phyloP scores from a whole-genome alignment of 768 basidiomycete species.

The Rubroboletus pulcherrimus region DNA sequence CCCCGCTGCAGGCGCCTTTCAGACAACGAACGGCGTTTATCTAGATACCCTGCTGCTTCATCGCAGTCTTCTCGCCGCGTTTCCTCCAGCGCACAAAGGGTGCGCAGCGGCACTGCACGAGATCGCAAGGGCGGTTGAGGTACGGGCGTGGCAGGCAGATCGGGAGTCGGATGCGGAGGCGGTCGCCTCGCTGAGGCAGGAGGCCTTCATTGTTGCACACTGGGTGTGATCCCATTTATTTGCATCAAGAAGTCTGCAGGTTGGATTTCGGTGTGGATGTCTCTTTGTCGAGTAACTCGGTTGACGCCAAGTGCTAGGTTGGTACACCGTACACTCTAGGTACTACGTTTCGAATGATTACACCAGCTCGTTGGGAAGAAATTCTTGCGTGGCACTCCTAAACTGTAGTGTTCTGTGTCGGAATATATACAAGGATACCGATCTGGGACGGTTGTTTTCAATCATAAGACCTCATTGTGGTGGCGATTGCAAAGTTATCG shows the following conservation, averaged over 20 bases:
- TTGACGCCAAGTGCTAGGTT: neutral
- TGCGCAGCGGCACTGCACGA: conserved; percentile 65
- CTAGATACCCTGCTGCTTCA: conserved; percentile 77
- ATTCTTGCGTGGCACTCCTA: too few relatives aligned
- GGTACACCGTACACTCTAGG: neutral
- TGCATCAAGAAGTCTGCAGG: conserved; percentile 5
- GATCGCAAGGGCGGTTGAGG: conserved; percentile 61
- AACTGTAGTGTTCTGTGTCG: too few relatives aligned
- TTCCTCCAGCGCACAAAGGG: conserved; percentile 57
- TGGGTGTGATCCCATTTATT: conserved; percentile 14
- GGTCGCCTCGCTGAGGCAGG: conserved; percentile 62
- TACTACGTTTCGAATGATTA: neutral
- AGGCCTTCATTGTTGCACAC: conserved; percentile 54
- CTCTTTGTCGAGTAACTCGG: neutral
- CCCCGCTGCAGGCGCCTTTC: conserved; percentile 29
- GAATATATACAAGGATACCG: neutral
- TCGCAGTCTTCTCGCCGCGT: conserved; percentile 62
- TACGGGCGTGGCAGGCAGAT: conserved; percentile 65
- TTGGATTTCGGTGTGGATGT: neutral
- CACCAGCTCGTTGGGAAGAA: neutral
- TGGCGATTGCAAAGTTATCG: neutral
- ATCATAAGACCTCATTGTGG: neutral
- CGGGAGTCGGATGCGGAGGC: conserved; percentile 70
- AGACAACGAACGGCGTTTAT: conserved; percentile 69
- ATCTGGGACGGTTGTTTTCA: neutral